Evolutionary conservation across 83 land plant genomes (phyloP).

Genomic region (Picea abies): DNA sequence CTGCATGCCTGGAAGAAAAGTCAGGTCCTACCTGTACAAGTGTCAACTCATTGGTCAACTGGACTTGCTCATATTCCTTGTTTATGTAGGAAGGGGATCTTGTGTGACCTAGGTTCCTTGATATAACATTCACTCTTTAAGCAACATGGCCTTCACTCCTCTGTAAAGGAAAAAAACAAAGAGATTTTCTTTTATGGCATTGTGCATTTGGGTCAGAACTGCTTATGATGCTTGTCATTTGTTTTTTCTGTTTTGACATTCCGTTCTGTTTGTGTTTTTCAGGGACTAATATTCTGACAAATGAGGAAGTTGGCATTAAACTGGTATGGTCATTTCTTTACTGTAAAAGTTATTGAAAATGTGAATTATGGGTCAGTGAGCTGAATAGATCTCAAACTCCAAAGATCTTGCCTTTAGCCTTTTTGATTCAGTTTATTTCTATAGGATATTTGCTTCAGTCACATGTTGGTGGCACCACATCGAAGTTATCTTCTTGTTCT

Average conservation of each 20-base stretch:
- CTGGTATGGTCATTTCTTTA: slow-evolving; percentile 25
- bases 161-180: background rate
- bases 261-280: background rate
- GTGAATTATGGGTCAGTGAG: background rate
- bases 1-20: no score
- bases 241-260: background rate
- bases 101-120: no score
- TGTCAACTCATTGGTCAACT: no score
- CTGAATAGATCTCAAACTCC: background rate
- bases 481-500: background rate
- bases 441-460: background rate
- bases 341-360: background rate
- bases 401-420: background rate
- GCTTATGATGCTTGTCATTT: background rate
- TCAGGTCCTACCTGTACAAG: no score
- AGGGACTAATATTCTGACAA: slow-evolving; percentile 24
- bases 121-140: no score
- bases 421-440: background rate
- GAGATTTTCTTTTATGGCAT: background rate
- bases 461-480: background rate
- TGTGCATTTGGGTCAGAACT: background rate
- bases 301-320: slow-evolving; percentile 38
- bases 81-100: no score
- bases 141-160: no score
- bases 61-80: no score